phyloP scores from a whole-genome alignment of 257 asterid genomes.

The Galeopsis tetrahit region DNA sequence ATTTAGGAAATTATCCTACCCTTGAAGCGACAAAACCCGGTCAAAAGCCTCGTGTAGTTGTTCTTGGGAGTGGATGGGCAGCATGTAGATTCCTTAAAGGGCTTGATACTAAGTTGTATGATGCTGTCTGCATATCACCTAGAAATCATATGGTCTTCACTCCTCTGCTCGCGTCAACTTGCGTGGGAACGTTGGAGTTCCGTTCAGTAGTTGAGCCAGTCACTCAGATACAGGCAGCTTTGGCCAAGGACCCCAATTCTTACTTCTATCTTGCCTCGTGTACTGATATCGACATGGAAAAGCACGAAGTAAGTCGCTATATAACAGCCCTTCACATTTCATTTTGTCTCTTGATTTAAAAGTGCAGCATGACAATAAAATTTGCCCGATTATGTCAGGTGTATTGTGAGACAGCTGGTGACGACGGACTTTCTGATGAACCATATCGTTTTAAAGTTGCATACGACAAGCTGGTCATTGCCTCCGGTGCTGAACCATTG shows the following conservation, averaged over 20 bases:
- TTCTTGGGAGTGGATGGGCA: constrained; percentile 96
- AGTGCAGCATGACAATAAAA: constrained; percentile 5
- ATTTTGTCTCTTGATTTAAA: background rate
- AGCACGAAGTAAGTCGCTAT: constrained; percentile 72
- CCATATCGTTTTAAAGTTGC: constrained; percentile 78
- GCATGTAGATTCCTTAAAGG: constrained; percentile 96
- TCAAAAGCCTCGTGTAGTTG: constrained; percentile 93
- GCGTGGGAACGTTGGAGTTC: constrained; percentile 93
- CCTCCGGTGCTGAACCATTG: constrained; percentile 86
- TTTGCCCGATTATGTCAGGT: constrained; percentile 49
- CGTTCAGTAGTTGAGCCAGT: constrained; percentile 96
- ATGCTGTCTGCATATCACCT: constrained; percentile 90
- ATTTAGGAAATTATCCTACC: constrained; percentile 70
- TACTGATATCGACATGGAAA: constrained; percentile 61
- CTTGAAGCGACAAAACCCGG: constrained; percentile 87
- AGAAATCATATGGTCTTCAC: constrained; percentile 98
- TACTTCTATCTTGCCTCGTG: constrained; percentile 83
- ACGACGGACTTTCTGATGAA: constrained; percentile 42
- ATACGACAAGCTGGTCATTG: constrained; percentile 91
- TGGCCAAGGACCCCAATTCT: constrained; percentile 90
- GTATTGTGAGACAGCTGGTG: constrained; percentile 63
- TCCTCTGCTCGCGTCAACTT: constrained; percentile 94
- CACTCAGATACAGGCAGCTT: constrained; percentile 80
- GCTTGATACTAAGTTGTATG: constrained; percentile 70
- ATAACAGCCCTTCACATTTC: background rate